Conservation (phyloP, 148 eudicot species). For the Silene conica region DNA sequence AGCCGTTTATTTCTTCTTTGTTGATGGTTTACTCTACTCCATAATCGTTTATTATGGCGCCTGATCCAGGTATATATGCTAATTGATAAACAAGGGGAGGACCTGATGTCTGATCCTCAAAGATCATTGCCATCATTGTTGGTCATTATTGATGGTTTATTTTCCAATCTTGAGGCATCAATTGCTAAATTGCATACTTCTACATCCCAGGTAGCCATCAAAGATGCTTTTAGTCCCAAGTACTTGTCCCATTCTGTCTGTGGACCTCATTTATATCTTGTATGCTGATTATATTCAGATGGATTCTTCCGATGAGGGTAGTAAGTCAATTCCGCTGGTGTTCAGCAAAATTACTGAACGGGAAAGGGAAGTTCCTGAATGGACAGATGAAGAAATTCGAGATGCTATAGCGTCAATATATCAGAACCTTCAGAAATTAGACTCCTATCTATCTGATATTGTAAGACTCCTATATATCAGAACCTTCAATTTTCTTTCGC, state of each 20-base stretch:
- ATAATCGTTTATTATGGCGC: not conserved
- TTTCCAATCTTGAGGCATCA: slow-evolving; percentile 69
- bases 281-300: slow-evolving; percentile 36
- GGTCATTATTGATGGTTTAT: slow-evolving; percentile 50
- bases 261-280: not conserved
- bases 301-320: slow-evolving; percentile 55
- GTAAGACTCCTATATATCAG: slow-evolving; percentile 37
- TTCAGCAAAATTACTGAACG: slow-evolving; percentile 67
- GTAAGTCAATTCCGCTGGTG: slow-evolving; percentile 38
- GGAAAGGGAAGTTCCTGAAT: slow-evolving; percentile 56
- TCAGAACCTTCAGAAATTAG: slow-evolving; percentile 69
- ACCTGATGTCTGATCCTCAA: slow-evolving; percentile 61
- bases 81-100: slow-evolving; percentile 67
- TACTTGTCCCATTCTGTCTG: not conserved
- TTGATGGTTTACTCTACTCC: not conserved
- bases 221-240: not conserved
- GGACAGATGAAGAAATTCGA: slow-evolving; percentile 71
- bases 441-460: slow-evolving; percentile 55
- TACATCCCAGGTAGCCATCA: slow-evolving; percentile 45
- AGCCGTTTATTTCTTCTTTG: not conserved
- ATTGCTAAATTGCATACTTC: slow-evolving; percentile 60
- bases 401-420: slow-evolving; percentile 63
- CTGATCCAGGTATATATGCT: slow-evolving; percentile 66
- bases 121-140: slow-evolving; percentile 60
- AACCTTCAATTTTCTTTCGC: not conserved